Conservation (phyloP, 129 eudicot genomes). For the Gnaphalium uliginosum region DNA sequence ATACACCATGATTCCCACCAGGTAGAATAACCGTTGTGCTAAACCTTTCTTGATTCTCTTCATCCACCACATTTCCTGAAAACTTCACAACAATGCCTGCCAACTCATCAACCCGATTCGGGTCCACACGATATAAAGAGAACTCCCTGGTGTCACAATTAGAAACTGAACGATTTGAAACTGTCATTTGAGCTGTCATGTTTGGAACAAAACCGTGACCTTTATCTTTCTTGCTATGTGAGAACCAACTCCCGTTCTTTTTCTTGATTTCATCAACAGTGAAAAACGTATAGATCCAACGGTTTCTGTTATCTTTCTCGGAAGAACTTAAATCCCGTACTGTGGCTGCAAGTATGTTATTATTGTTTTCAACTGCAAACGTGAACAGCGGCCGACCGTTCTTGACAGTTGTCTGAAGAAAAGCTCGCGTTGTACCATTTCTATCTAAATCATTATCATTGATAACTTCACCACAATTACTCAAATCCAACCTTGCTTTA, state of each 20-base stretch:
- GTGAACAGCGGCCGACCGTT: slow-evolving; percentile 37
- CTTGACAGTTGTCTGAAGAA: slow-evolving; percentile 31
- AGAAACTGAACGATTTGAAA: slow-evolving; percentile 43
- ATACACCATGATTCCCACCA: slow-evolving; percentile 70
- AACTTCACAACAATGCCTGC: slow-evolving; percentile 76
- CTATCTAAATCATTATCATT: slow-evolving; percentile 12
- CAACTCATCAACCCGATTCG: slow-evolving; percentile 50
- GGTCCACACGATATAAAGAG: slow-evolving; percentile 51
- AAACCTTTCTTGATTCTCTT: slow-evolving; percentile 28
- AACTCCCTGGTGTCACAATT: slow-evolving; percentile 49
- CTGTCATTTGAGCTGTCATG: slow-evolving; percentile 74
- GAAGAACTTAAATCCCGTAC: slow-evolving; percentile 50
- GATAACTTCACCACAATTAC: slow-evolving; percentile 15
- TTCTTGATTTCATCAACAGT: slow-evolving; percentile 62
- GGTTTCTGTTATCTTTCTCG: slow-evolving; percentile 35
- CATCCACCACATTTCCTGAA: slow-evolving; percentile 24
- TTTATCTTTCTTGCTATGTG: slow-evolving; percentile 48
- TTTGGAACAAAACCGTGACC: slow-evolving; percentile 51
- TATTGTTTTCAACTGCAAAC: slow-evolving; percentile 33
- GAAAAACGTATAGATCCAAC: slow-evolving; percentile 80
- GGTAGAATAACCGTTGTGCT: slow-evolving; percentile 65
- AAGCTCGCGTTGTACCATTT: slow-evolving; percentile 25
- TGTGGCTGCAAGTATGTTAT: slow-evolving; percentile 36
- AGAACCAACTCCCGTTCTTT: slow-evolving; percentile 62
- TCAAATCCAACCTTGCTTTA: slow-evolving; percentile 32